phyloP scores from a whole-genome alignment of 1,284 basidiomycete genomes.

The Xerocomus nothofagi region DNA sequence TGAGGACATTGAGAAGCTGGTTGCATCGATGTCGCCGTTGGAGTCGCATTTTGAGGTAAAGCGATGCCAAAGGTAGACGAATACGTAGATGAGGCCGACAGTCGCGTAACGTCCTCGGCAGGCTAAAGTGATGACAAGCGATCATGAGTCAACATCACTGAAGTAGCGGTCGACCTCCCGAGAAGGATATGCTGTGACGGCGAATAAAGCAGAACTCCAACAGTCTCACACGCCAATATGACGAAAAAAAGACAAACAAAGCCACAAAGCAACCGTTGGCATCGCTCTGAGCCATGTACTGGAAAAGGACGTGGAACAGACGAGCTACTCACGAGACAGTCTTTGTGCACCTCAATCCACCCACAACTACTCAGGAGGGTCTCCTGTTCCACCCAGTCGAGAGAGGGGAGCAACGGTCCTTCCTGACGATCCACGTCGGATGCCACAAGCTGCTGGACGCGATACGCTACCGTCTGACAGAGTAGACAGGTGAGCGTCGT shows the following conservation, averaged over 20 bases:
- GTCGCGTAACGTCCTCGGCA: conserved; percentile 45
- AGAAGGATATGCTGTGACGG: conserved; percentile 12
- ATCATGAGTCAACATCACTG: conserved; percentile 22
- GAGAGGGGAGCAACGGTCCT: conserved; percentile 65
- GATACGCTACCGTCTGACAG: conserved; percentile 67
- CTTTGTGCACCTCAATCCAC: conserved; percentile 70
- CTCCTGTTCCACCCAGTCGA: conserved; percentile 75
- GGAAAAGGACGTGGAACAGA: neutral
- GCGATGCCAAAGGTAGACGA: conserved; percentile 54
- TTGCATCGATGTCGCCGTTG: conserved; percentile 20
- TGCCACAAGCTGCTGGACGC: conserved; percentile 60
- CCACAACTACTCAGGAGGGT: conserved; percentile 64
- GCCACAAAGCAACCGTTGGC: conserved; percentile 1
- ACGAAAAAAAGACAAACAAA: neutral
- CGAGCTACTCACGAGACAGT: conserved; percentile 60
- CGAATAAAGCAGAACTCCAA: conserved; percentile 10
- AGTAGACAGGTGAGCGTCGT: conserved; percentile 68
- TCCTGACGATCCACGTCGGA: conserved; percentile 62
- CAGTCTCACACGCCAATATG: neutral
- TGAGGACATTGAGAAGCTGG: conserved; percentile 20
- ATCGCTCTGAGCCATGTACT: neutral
- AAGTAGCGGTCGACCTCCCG: conserved; percentile 2
- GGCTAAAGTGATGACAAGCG: conserved; percentile 40
- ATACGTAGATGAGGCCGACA: conserved; percentile 49
- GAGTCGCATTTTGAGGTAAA: conserved; percentile 35